These are phyloP conservation scores for Ceriops zippeliana DNA, from an alignment of 345 rosid species.

Conservation along the genomic window DNA sequence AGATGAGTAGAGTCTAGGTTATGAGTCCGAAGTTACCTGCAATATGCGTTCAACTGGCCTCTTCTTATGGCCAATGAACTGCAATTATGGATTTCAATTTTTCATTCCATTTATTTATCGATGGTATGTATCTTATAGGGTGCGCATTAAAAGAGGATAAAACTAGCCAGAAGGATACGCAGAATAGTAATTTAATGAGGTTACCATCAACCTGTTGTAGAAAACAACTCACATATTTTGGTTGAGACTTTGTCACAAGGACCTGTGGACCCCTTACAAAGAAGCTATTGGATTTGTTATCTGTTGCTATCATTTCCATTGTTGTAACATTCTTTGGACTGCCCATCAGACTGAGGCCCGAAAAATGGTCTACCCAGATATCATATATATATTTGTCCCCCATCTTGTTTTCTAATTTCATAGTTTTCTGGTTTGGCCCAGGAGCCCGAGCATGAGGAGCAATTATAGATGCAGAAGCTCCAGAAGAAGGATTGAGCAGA, in stretches of 20 bases:
- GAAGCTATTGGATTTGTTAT: slow-evolving; percentile 59
- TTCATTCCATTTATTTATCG: background rate
- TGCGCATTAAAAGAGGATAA: background rate
- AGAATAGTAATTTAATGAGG: slow-evolving; percentile 6
- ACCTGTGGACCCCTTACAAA: slow-evolving; percentile 77
- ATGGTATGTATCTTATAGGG: background rate
- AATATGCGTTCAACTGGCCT: no score
- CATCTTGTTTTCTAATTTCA: slow-evolving; percentile 32
- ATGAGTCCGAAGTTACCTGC: no score
- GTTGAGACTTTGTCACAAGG: slow-evolving; percentile 48
- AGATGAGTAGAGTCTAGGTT: no score
- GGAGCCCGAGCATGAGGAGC: slow-evolving; percentile 79
- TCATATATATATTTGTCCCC: slow-evolving; percentile 53
- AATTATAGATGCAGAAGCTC: slow-evolving; percentile 38
- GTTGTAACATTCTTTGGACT: slow-evolving; percentile 36
- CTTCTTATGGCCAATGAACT: no score
- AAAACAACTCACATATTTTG: slow-evolving; percentile 48
- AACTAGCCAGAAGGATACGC: background rate
- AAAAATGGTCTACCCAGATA: slow-evolving; percentile 87
- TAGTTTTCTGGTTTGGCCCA: slow-evolving; percentile 35
- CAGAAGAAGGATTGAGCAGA: slow-evolving; percentile 27
- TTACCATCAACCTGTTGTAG: slow-evolving; percentile 49
- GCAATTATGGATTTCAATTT: no score
- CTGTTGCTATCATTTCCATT: slow-evolving; percentile 32
- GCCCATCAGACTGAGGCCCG: slow-evolving; percentile 44